phyloP scores from a whole-genome alignment of 257 asterid genomes.

The Fraxinus pennsylvanica region DNA sequence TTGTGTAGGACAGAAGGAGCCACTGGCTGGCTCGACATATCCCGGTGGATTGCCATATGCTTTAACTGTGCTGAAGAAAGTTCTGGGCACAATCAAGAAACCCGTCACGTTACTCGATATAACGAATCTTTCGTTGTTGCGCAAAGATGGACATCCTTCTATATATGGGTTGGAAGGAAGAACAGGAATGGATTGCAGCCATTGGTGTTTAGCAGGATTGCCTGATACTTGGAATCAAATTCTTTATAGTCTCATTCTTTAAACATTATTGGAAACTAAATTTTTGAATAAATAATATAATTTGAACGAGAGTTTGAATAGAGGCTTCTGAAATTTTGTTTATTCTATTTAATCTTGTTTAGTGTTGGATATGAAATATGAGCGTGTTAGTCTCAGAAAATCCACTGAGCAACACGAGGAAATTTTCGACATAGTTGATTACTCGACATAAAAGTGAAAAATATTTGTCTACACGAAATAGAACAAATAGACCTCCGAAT shows the following conservation, averaged over 20 bases:
- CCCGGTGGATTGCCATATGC: conserved; percentile 73
- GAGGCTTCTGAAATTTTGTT: too few relatives aligned
- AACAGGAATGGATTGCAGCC: conserved; percentile 73
- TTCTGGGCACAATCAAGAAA: conserved; percentile 49
- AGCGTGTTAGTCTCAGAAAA: too few relatives aligned
- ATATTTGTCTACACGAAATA: too few relatives aligned
- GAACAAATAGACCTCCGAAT: too few relatives aligned
- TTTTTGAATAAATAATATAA: not conserved
- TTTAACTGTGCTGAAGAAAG: conserved; percentile 56
- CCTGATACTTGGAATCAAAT: conserved; percentile 89
- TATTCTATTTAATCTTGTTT: too few relatives aligned
- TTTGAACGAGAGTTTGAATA: not conserved
- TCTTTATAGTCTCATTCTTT: conserved; percentile 59
- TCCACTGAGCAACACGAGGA: too few relatives aligned
- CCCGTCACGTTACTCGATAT: conserved; percentile 60
- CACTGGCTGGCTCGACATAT: conserved; percentile 57
- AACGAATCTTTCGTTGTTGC: conserved; percentile 65
- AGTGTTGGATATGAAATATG: too few relatives aligned
- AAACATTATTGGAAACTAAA: not conserved
- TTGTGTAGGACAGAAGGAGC: conserved; percentile 50
- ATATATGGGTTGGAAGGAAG: conserved; percentile 54
- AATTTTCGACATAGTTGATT: too few relatives aligned
- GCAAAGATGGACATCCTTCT: conserved; percentile 95
- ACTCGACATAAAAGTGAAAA: too few relatives aligned
- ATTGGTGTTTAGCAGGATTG: conserved; percentile 90